A percentile compares a stretch with the other conserved stretches of the same genome.
Conservation (phyloP, 768 basidiomycete genomes). For the Hysterangium stoloniferum region DNA sequence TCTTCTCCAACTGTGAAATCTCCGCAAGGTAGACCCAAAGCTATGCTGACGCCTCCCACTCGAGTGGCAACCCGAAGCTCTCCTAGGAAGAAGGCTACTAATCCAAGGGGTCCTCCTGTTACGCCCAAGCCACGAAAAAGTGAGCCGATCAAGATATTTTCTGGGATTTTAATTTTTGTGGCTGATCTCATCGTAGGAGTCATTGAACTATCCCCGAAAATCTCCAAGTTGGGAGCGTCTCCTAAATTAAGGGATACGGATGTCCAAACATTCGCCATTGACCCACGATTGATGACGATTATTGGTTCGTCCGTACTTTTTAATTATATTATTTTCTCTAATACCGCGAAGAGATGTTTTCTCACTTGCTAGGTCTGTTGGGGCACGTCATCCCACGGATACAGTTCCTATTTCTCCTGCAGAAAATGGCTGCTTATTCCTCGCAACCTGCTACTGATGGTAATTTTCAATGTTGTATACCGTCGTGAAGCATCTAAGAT, state of each 20-base stretch:
- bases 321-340: not conserved
- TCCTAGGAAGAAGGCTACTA: slow-evolving; percentile 15
- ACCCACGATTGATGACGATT: slow-evolving; percentile 11
- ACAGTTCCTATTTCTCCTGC: slow-evolving; percentile 54
- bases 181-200: too few relatives aligned
- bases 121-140: slow-evolving; percentile 39
- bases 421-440: slow-evolving; percentile 50
- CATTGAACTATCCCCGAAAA: too few relatives aligned
- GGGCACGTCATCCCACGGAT: slow-evolving; percentile 60
- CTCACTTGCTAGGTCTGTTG: slow-evolving; percentile 60
- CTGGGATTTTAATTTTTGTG: not conserved
- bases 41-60: not conserved
- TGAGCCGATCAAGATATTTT: slow-evolving; percentile 16
- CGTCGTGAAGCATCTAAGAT: too few relatives aligned
- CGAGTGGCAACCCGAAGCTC: slow-evolving; percentile 11
- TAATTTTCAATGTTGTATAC: slow-evolving; percentile 21
- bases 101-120: slow-evolving; percentile 26
- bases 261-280: not conserved
- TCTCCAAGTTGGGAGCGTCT: too few relatives aligned
- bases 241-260: not conserved
- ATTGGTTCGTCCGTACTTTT: slow-evolving; percentile 38
- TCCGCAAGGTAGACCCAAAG: not conserved
- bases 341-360: slow-evolving; percentile 38
- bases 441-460: slow-evolving; percentile 38
- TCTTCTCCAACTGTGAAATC: not conserved